phyloP scores from a whole-genome alignment of 371 early-diverging fungal species.

The Lichtheimia ornata region DNA sequence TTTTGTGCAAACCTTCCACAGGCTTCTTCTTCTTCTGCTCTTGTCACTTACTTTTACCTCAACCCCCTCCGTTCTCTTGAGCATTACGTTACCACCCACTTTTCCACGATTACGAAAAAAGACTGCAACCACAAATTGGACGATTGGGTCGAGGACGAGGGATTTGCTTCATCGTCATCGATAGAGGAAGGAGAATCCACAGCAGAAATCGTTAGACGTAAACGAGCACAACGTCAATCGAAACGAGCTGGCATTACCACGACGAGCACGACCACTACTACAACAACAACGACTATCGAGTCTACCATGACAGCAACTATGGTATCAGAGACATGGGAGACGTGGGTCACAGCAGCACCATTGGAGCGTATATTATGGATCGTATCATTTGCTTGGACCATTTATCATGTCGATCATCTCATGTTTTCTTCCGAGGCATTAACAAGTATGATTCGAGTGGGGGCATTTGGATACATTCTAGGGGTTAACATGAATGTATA shows the following conservation, averaged over 20 bases:
- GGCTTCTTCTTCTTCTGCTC: background rate
- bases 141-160: conserved; percentile 12
- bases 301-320: conserved; percentile 3
- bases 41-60: too few species aligned
- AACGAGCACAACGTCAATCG: conserved; percentile 19
- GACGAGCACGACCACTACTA: background rate
- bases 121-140: background rate
- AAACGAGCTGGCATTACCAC: background rate
- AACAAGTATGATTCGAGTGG: too few species aligned
- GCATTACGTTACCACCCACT: background rate
- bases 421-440: background rate
- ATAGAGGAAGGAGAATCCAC: conserved; percentile 33
- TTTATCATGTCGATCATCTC: conserved; percentile 4
- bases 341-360: conserved; percentile 13
- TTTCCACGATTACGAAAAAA: background rate
- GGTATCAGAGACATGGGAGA: conserved; percentile 1
- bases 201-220: conserved; percentile 35
- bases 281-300: background rate
- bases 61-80: background rate
- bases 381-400: conserved; percentile 29
- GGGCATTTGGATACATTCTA: too few species aligned
- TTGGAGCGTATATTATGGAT: conserved; percentile 35
- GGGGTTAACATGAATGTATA: too few species aligned
- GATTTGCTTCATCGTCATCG: conserved; percentile 47
- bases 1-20: too few species aligned